Conservation (phyloP, 1,284 basidiomycete species). For the Wallemia mellicola region DNA sequence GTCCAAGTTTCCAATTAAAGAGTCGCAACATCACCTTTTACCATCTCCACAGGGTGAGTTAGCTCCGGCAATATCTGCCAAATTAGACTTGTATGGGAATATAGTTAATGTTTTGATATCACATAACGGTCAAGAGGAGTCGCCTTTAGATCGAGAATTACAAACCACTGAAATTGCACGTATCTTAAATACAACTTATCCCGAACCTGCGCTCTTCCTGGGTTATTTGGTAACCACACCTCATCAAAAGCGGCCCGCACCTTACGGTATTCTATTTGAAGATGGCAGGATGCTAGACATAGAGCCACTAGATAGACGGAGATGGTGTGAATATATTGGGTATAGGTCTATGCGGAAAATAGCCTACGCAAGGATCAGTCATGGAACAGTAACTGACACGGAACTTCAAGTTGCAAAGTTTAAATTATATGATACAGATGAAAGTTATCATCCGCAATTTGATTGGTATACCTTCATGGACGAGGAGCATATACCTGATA, state of each 20-base stretch:
- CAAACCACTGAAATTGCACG: slow-evolving; percentile 55
- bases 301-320: slow-evolving; percentile 33
- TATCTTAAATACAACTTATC: slow-evolving; percentile 41
- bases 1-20: slow-evolving; percentile 77
- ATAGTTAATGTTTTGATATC: slow-evolving; percentile 53
- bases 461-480: neutral
- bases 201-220: slow-evolving; percentile 53
- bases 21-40: slow-evolving; percentile 59
- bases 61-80: slow-evolving; percentile 69
- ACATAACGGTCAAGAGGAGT: slow-evolving; percentile 73
- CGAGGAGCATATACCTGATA: neutral
- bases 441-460: neutral
- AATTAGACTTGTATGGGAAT: slow-evolving; percentile 53
- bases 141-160: slow-evolving; percentile 55
- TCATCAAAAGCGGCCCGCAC: slow-evolving; percentile 36
- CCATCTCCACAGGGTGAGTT: slow-evolving; percentile 69
- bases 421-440: slow-evolving; percentile 22
- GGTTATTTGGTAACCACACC: slow-evolving; percentile 39
- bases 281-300: slow-evolving; percentile 25
- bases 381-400: slow-evolving; percentile 40
- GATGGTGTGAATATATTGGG: slow-evolving; percentile 67
- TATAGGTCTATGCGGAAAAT: slow-evolving; percentile 25
- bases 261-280: slow-evolving; percentile 42
- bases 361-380: slow-evolving; percentile 31
- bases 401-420: slow-evolving; percentile 51